Evolutionary conservation across 768 basidiomycete genomes (phyloP).

Genomic region (Chalciporus sphaerocephalus): DNA sequence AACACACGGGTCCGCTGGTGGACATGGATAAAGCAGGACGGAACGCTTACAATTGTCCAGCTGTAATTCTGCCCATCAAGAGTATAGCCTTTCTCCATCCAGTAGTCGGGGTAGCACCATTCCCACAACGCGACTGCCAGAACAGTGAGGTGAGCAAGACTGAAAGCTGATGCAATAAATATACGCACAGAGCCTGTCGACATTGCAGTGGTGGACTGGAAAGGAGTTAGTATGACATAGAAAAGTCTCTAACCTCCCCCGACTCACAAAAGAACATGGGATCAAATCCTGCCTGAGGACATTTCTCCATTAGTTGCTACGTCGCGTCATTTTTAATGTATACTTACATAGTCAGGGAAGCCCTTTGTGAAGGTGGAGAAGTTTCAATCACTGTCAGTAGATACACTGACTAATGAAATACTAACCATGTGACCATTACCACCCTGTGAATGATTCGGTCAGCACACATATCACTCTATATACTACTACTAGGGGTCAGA

Average conservation of each 20-base stretch:
- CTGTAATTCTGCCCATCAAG: conserved; percentile 7
- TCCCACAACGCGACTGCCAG: conserved; percentile 28
- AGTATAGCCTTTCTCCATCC: conserved; percentile 25
- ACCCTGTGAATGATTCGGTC: conserved; percentile 10
- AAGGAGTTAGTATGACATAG: not conserved
- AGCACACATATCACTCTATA: not conserved
- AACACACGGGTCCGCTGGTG: too few relatives aligned
- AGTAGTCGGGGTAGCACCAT: conserved; percentile 27
- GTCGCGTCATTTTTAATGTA: not conserved
- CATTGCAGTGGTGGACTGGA: conserved; percentile 24
- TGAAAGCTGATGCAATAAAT: not conserved
- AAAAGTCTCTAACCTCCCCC: not conserved
- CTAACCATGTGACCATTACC: conserved; percentile 28
- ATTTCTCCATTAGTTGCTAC: not conserved
- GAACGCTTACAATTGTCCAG: conserved; percentile 22
- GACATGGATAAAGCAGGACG: not conserved
- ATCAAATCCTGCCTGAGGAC: conserved; percentile 20
- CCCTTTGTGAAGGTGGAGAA: conserved; percentile 7
- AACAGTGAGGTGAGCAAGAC: not conserved
- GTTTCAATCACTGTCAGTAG: not conserved
- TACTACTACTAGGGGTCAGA: too few relatives aligned
- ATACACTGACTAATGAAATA: not conserved
- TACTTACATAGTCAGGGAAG: conserved; percentile 23
- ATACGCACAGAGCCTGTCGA: conserved; percentile 22
- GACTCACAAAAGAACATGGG: conserved; percentile 25